Conservation (phyloP, 75 land plant species). For the Ceratopteris richardii region DNA sequence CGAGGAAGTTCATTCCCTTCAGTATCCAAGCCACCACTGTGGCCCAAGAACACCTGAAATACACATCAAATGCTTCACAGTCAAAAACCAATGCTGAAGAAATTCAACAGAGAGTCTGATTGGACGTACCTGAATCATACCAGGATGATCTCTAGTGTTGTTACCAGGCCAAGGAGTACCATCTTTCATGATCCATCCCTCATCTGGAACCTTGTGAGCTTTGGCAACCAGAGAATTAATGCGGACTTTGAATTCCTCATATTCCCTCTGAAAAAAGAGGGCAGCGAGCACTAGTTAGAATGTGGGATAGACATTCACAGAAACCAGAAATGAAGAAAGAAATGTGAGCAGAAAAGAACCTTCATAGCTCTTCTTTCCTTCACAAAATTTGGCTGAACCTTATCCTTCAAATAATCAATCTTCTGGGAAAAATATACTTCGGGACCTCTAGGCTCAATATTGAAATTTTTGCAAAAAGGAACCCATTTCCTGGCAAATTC, state of each 20-base stretch:
- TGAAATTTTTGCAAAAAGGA: constrained; percentile 86
- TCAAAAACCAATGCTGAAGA: no score
- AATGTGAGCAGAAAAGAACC: constrained; percentile 19
- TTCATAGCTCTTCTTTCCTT: constrained; percentile 90
- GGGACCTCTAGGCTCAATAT: constrained; percentile 86
- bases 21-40: constrained; percentile 21
- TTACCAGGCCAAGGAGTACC: constrained; percentile 75
- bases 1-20: constrained; percentile 26
- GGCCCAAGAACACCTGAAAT: constrained; percentile 32
- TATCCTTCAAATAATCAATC: constrained; percentile 88
- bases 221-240: constrained; percentile 39
- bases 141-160: constrained; percentile 41
- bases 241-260: constrained; percentile 49
- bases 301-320: background rate
- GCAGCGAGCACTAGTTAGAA: no score
- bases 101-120: no score
- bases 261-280: constrained; percentile 36
- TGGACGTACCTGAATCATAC: constrained; percentile 45
- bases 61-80: background rate
- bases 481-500: constrained; percentile 95
- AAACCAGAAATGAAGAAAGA: no score
- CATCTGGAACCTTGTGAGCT: constrained; percentile 57
- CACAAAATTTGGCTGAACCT: constrained; percentile 77
- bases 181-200: constrained; percentile 99
- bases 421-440: constrained; percentile 85